Conservation (phyloP, 768 basidiomycete genomes). For the Lanmaoa rubissima region DNA sequence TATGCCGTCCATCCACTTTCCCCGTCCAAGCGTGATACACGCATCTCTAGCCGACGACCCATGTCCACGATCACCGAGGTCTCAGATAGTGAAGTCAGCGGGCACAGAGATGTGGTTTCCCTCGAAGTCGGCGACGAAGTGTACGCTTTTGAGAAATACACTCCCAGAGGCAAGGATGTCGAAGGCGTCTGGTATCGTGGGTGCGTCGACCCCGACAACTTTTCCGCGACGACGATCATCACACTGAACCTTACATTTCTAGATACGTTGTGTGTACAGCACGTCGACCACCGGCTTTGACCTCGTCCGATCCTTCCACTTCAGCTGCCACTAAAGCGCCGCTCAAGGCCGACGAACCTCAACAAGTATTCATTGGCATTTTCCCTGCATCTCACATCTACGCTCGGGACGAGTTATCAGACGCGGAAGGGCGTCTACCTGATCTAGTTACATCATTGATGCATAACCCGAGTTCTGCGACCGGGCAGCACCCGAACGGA, state of each 20-base stretch:
- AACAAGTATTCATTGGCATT: conserved; percentile 91
- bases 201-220: conserved; percentile 46
- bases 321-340: conserved; percentile 40
- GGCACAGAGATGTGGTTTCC: conserved; percentile 73
- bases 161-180: conserved; percentile 65
- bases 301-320: conserved; percentile 61
- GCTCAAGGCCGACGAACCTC: conserved; percentile 67
- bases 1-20: conserved; percentile 85
- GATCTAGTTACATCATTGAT: conserved; percentile 64
- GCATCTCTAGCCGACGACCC: conserved; percentile 46
- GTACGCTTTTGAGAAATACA: conserved; percentile 94
- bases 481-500: conserved; percentile 33
- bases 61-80: conserved; percentile 44
- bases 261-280: conserved; percentile 89
- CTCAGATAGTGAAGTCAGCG: conserved; percentile 58
- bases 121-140: conserved; percentile 96
- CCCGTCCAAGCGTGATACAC: conserved; percentile 71
- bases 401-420: conserved; percentile 80
- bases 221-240: not conserved
- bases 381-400: conserved; percentile 90
- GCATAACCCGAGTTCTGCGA: conserved; percentile 31
- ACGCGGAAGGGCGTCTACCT: conserved; percentile 82
- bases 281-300: conserved; percentile 61
- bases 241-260: not conserved
- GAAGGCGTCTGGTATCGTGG: conserved; percentile 93